A percentile compares a stretch with the other conserved stretches of the same genome.
Conservation (phyloP, 257 asterid species). For the Ilex asprella region DNA sequence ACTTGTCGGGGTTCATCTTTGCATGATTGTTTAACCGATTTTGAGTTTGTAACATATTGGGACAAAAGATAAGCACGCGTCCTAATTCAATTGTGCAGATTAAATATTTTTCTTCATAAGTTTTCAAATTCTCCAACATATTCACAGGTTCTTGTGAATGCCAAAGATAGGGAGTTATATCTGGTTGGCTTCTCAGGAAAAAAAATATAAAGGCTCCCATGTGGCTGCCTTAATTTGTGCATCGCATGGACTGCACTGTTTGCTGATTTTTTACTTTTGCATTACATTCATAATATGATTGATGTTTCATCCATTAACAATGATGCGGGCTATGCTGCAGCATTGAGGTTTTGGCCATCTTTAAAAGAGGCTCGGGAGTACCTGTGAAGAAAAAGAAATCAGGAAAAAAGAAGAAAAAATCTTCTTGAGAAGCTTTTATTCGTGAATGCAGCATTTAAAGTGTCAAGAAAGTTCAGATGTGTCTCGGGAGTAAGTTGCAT, state of each 20-base stretch:
- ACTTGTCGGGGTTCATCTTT: background rate
- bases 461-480: background rate
- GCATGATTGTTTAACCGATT: background rate
- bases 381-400: slow-evolving; percentile 45
- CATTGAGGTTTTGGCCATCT: slow-evolving; percentile 81
- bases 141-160: background rate
- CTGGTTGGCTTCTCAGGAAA: background rate
- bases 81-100: no score
- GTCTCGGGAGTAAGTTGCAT: background rate
- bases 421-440: background rate
- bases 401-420: slow-evolving; percentile 44
- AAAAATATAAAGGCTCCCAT: no score
- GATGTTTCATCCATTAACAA: slow-evolving; percentile 10
- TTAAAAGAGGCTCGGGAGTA: slow-evolving; percentile 52
- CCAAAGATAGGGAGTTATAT: background rate
- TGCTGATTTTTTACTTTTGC: slow-evolving; percentile 9
- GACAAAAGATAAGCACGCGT: no score
- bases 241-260: slow-evolving; percentile 3
- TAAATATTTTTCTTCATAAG: no score
- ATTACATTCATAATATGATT: slow-evolving; percentile 7
- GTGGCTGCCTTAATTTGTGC: background rate
- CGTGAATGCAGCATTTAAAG: background rate
- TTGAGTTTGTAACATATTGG: background rate
- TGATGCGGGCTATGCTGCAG: slow-evolving; percentile 42
- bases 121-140: background rate